Evolutionary conservation across 2,329 filamentous ascomycete species (phyloP), one percentile per base, ranked within the genome.

Genomic region (Botrytis fabae): DNA sequence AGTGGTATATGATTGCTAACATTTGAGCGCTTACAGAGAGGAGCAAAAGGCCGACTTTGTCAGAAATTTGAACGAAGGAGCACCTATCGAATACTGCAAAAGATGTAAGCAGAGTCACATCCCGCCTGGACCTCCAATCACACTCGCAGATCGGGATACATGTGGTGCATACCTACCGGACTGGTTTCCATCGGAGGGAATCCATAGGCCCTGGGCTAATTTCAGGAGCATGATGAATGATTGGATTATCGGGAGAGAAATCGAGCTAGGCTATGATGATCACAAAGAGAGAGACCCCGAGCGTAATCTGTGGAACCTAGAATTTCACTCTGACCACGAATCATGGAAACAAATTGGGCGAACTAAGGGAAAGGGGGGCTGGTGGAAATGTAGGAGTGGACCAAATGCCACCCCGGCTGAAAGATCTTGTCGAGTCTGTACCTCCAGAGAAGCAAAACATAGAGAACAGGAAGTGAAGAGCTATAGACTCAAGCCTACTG

Each of bases 351-450:
- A 71, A 8, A 40, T 74, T 18, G 76, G 77, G 35, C 73, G 75
- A 12, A 1, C 18, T 25, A 32, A 22, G n/a, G 61, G 69, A 35
- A 63, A 46, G 10, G 76, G 75, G 5, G 78, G 79, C 32, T 80
- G 78, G 78, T 79, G 78, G 78, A 78, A 75, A 57, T 80, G 79
- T 44, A 68, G 78, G 44, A 72, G 12, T 20, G 76, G 72, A 22
- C 42, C 42, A 4, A 42, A 73, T n/a, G 77, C 76, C 9, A 73
- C 75, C 16, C 48, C 48, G 7, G 75, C 70, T 7, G 78, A 80
- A 69, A 62, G 18, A 54, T 74, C 38, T 10, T 80, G 77, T 44
- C 35, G 57, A 12, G 72, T 75, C 16, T 77, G 76, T 40, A 61
- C 62, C 25, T 61, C 57, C 3, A 42, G 63, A 20, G 64, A 72